Evolutionary conservation across 257 asterid species (phyloP), one percentile per base, ranked within the genome.

Genomic region (Ballota nigra): DNA sequence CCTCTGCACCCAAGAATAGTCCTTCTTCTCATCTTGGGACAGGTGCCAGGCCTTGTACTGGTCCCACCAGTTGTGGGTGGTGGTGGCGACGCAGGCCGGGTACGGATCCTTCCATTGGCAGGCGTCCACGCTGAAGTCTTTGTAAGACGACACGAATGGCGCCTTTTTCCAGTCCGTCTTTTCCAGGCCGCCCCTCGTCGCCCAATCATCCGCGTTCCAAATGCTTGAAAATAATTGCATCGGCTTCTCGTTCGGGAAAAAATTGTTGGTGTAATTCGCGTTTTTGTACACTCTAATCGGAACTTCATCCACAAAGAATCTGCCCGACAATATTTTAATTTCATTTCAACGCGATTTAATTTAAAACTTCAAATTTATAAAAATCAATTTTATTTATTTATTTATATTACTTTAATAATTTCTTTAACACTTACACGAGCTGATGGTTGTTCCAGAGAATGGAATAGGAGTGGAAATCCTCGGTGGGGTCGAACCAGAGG

Each of bases 121-220:
- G 13, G 89, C 98, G 8, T 92, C 97, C 7, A 82, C 92, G 8
- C 33, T 81, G 68, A 87, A 95, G 11, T 88, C 88, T n/a, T 80
- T 87, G 84, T 95, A 95, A 8, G 96, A 85, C 6, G 98, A 92
- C 57, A 89, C 94, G 45, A 95, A 95, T 10, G 99, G 99, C 10
- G 90, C 96, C 45, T 87, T 82, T 24, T 71, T 81, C 99, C 98
- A 95, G 84, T 95, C 88, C 43, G 96, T 95, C 84, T 95, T 95
- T 83, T 92, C 98, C 26, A 92, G 77, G 0, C 99, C 99, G 8
- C 98, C 99, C 38, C 97, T 75, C 0, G 99, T 92, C 19, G 99
- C 98, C 99, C 99, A 95, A 77, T 95, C 96, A 24, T 95, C 99
- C 0, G 96, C 99, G 40, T 95, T 87, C 99, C 99, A 95, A 16